Evolutionary conservation across 192 early-diverging fungal genomes (phyloP), one percentile per base, ranked within the genome.

Genomic region (Podila epicladia): DNA sequence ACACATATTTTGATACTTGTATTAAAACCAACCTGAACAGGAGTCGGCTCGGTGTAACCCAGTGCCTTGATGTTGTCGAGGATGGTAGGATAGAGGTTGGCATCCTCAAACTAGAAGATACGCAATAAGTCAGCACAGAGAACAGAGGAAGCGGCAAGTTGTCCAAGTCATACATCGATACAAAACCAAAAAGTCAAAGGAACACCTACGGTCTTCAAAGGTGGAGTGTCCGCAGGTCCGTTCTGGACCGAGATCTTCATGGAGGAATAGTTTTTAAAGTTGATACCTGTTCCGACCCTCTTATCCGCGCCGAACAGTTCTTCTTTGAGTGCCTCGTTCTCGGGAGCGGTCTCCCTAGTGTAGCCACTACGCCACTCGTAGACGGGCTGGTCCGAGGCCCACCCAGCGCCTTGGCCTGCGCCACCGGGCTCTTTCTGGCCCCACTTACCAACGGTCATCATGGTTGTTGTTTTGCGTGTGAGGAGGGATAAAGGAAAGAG

Each of bases 181-280:
- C 26, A 9, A 20, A 12, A 5, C 8, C 26, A 17, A 48, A 62
- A 31, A 22, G 24, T 12, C 32, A 24, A 58, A 15, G 26, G 5
- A 26, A 32, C n/a, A 66, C 72, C 67, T 74, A 85, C 87, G n/a
- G 57, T 63, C n/a, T 63, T 31, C 41, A 95, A 82, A 13, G 91
- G 84, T 12, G 75, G 69, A 22, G 89, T 83, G 5, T 65, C 69
- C 19, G 87, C 51, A 2, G 77, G 79, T 31, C 84, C 82, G 3
- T 89, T 91, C 33, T 88, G 89, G n/a, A 90, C 87, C 26, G 85
- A 84, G 38, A 92, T 91, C 20, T 91, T 89, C 61, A 95, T 94
- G 37, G 86, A 72, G 24, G 91, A 87, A 75, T 95, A 95, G 49
- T 92, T 92, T 9, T 88, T 82, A 82, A 95, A 95, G 66, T 95